Evolutionary conservation across 768 basidiomycete species (phyloP), one percentile per base, ranked within the genome.

Genomic region (Lepiota brunneoincarnata): DNA sequence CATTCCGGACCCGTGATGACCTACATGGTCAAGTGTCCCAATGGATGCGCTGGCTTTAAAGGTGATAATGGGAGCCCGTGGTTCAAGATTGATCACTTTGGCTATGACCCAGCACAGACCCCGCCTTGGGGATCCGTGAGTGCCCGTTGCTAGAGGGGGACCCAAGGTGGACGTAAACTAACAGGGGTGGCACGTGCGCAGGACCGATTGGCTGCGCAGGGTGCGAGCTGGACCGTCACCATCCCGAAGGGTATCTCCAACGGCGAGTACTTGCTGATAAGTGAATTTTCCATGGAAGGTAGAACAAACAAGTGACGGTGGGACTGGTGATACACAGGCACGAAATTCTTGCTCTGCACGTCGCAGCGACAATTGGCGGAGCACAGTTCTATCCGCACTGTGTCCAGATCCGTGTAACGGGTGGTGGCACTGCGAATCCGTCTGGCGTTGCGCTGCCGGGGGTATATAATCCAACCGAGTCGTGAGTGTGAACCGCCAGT

Each of bases 121-220:
- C 58, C 49, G 43, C 52, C 56, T 36, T 61, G 55, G 60, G 60
- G 43, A 51, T 59, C 51, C 36, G 60, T 61, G 36, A 31, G 62
- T 48, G 5, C 21, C n/a, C 7, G 31, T 31, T 10, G 11, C 31
- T 31, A 28, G 26, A 28, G 23, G 9, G 21, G n/a, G 7, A 6
- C 18, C 42, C 15, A 47, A 34, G 34, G 2, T 86, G 84, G 84
- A 70, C 68, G 4, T 83, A 85, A 60, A 68, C 69, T 6, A 73
- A 75, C 50, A 31, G 31, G 31, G 31, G 31, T 31, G 31, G 7
- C 7, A 34, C 28, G 11, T 31, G 12, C 15, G 9, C 18, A 49
- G 58, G 59, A 60, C 31, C 57, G 55, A 15, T 52, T 56, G 6
- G 54, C 52, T 59, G 47, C 60, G 31, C 51, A 64, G 71, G 75